phyloP scores from a whole-genome alignment of 257 asterid genomes.

The Solanum sparsipilum region DNA sequence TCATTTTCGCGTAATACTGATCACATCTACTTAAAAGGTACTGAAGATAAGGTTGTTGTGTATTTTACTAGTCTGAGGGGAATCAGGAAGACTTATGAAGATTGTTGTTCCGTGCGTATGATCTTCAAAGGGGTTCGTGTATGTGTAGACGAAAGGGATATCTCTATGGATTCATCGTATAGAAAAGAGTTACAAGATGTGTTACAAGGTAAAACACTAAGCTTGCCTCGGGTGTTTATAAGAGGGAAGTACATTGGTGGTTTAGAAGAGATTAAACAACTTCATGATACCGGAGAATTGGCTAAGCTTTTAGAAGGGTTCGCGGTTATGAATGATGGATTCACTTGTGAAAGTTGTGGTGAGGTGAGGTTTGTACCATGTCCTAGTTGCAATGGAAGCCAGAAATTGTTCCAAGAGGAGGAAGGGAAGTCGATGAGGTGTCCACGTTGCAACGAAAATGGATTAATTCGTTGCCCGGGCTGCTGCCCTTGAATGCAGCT shows the following conservation, averaged over 20 bases:
- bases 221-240: conserved; percentile 68
- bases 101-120: conserved; percentile 60
- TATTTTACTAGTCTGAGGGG: conserved; percentile 81
- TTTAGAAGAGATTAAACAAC: conserved; percentile 65
- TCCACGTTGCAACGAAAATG: conserved; percentile 73
- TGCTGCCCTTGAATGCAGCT: conserved; percentile 30
- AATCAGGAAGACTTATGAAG: conserved; percentile 79
- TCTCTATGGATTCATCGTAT: conserved; percentile 77
- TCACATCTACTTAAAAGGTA: background rate
- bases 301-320: conserved; percentile 52
- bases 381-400: conserved; percentile 70
- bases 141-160: conserved; percentile 75
- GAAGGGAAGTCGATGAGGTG: conserved; percentile 54
- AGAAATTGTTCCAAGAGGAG: conserved; percentile 52
- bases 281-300: conserved; percentile 67
- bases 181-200: conserved; percentile 61
- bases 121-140: conserved; percentile 59
- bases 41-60: conserved; percentile 27
- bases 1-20: conserved; percentile 6
- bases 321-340: conserved; percentile 24
- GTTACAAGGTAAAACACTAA: conserved; percentile 36
- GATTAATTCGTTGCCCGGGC: conserved; percentile 56
- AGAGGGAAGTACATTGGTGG: conserved; percentile 71
- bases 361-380: conserved; percentile 85
- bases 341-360: conserved; percentile 76